Evolutionary conservation across 2,329 filamentous ascomycete species (phyloP), one percentile per base, ranked within the genome.

Genomic region (Raffaelea albimanens): DNA sequence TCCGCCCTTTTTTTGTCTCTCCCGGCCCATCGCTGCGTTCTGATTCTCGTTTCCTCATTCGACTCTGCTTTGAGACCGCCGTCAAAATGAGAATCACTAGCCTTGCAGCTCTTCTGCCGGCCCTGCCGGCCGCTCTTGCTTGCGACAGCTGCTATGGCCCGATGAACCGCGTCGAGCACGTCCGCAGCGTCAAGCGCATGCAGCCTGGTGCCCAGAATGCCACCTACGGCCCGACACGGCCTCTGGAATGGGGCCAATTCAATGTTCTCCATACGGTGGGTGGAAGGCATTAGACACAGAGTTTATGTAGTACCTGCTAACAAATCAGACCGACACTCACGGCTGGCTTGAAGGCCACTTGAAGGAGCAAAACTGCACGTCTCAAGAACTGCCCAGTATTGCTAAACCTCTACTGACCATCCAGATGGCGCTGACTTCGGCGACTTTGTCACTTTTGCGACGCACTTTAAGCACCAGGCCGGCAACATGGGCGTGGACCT

Each of bases 371-470:
- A 81, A 80, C 56, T 82, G 51, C 51, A 19, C 23, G 49, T 33
- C n/a, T 19, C 19, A 34, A 23, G 9, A 22, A 8, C 18, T 38
- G 34, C 18, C 16, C 22, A 20, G 18, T 33, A 14, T 29, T 7
- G 19, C 16, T 14, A 29, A 18, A 11, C 5, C 5, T 8, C 34
- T n/a, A 42, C 45, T 46, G 20, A 46, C 45, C 19, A 25, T 3
- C 3, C 22, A 53, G 51, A 81, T 51, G 77, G 78, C 38, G 79
- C 78, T 2, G 80, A 83, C 57, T 83, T 78, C 76, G 80, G 80
- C 21, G 80, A 83, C 58, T 82, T 75, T 59, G 76, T 78, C 39
- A 73, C 73, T 47, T 82, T 83, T 56, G 69, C 73, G 13, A 70
- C 68, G 44, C 72, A 72, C 52, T 80, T 83, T 75, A 77, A 76